Base-by-base conservation (phyloP, 2,329 filamentous ascomycete genomes). In the Purpureocillium lavendulum region DNA sequence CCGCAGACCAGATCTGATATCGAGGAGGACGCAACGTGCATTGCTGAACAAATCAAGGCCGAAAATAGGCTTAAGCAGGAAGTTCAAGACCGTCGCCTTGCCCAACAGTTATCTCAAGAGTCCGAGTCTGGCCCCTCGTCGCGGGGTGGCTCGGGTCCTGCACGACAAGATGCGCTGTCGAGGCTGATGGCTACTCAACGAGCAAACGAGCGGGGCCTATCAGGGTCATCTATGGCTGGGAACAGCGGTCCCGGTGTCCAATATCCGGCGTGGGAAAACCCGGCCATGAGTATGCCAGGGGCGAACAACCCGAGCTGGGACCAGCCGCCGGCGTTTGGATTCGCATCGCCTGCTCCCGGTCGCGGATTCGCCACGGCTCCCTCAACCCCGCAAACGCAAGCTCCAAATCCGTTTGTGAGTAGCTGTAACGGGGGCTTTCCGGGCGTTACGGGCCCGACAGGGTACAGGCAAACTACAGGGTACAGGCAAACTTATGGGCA, bases 1-100 rank as follows among this genome's bases (percentile, higher is more conserved):
- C 49, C 14, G n/a, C 30, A 36, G 11, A 40, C 47, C 21, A 41
- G 40, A 60, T 58, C 61, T 30, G 60, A 63, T 49, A 58, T 62
- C 39, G 49, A 63, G 13, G 30, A 49, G 30, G 47, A 47, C 35
- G 44, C 53, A 16, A 48, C 45, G 9, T 46, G 42, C 28, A 48
- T 67, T 33, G 47, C 55, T 9, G 47, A 62, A 38, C 62, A 66
- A 18, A 56, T 57, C 38, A 59, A 57, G 30, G 49, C 56, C 39
- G 59, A 56, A 30, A 55, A 57, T 26, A 60, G 58, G 36, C 46
- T 54, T 9, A 41, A 50, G 10, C 54, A 61, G 32, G 50, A 56
- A 41, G 45, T 40, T 5, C 36, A 17, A 36, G 61, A 63, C 33
- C 45, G 40, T 4, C 41, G 54, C 13, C 38, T 58, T 40, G 61